phyloP scores from a whole-genome alignment of 305 asterid species.

The Fraxinus latifolia region DNA sequence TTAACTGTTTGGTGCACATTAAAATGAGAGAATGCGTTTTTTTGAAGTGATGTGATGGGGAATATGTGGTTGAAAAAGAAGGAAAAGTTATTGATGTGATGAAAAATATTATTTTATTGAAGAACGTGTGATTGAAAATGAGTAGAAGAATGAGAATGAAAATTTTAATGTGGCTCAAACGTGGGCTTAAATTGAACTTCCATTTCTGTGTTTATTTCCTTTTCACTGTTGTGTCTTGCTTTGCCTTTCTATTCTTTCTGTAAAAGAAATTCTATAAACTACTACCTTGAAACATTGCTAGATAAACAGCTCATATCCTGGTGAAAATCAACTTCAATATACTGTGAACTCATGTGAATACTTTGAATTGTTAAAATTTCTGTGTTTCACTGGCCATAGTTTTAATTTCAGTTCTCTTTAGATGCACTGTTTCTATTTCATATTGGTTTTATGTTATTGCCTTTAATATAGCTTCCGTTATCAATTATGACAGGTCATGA shows the following conservation, averaged over 20 bases:
- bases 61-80: too few relatives aligned
- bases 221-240: background rate
- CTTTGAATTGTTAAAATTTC: slow-evolving; percentile 14
- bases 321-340: slow-evolving; percentile 1
- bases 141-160: too few relatives aligned
- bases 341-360: slow-evolving; percentile 17
- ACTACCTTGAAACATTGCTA: slow-evolving; percentile 7
- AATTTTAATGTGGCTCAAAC: too few relatives aligned
- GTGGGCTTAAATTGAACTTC: slow-evolving; percentile 8
- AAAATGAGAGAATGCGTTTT: too few relatives aligned
- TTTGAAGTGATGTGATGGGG: too few relatives aligned
- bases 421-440: slow-evolving; percentile 9
- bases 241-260: background rate
- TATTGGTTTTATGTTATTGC: slow-evolving; percentile 5
- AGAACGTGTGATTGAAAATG: too few relatives aligned
- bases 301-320: slow-evolving; percentile 10
- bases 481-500: slow-evolving; percentile 42
- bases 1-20: too few relatives aligned
- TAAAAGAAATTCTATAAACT: background rate
- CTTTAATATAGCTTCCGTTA: slow-evolving; percentile 23
- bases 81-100: too few relatives aligned
- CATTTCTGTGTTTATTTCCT: background rate
- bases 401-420: slow-evolving; percentile 7
- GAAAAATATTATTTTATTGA: too few relatives aligned
- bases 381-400: background rate